Base-by-base conservation (phyloP, 768 basidiomycete species). In the Leccinum olivaceopallidum region DNA sequence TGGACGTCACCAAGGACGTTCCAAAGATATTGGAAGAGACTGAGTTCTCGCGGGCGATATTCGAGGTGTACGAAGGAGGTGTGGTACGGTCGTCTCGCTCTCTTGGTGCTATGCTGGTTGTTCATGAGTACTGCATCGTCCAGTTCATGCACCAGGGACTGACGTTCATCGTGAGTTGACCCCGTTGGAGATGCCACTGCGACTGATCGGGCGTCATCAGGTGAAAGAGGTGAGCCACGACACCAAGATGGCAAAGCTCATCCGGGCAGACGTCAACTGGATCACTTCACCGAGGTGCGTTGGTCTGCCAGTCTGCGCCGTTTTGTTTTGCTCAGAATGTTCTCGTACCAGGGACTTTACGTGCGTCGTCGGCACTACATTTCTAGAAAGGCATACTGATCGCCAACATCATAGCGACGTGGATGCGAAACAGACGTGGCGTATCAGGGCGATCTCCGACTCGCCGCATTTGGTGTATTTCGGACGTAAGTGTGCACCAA, bases 81-180 rank as follows among this genome's bases (percentile, higher is more conserved):
- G 86, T 95, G 62, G 90, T 91, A 72, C 20, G 64, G 79, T 77
- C 34, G 7, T 48, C 58, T 66, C 39, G 10, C 59, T 53, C 20
- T 30, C 48, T 26, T 26, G 24, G 4, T 5, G 22, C 26, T 18
- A 32, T 32, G 18, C 44, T 16, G 5, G 50, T 18, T 34, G 44
- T 63, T 65, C 20, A 72, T 32, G 30, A 18, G 14, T 6, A 3
- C 8, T 24, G 12, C 37, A 12, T 24, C 18, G 36, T 32, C 14
- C 55, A 93, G 89, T 96, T 92, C 73, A 85, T 95, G 74, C 93
- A 95, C 68, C 94, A 94, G 76, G 94, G 94, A 4, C 64, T 86
- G 61, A 86, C 91, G 0, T 95, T 86, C 71, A 79, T 95, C 49
- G 92, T 92, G 63, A 67, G 82, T 71, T 20, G 32, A 32, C 13